Base-by-base conservation (phyloP, 331 rosid genomes). In the Ulmus americana region DNA sequence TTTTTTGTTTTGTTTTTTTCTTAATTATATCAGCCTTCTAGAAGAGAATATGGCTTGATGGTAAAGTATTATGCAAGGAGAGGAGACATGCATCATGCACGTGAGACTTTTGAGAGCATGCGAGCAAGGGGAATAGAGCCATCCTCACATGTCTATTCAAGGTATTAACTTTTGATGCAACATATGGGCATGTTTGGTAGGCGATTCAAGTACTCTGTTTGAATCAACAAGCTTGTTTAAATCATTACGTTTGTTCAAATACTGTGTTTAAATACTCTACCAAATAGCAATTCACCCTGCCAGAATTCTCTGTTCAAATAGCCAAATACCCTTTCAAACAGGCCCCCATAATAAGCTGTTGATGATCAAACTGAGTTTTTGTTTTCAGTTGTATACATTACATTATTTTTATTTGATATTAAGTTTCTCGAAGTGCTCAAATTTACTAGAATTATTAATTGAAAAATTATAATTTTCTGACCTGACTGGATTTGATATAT, bases 41-140 rank as follows among this genome's bases (percentile, higher is more conserved):
- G 96, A 76, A 90, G 84, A 71, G 96, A 92, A 68, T 92, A 92
- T 68, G 91, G 98, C n/a, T 75, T 92, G 83, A 83, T 92, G 96
- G 82, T 92, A 71, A 92, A 82, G 77, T 86, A 83, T 77, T 89
- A 92, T 74, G 96, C 95, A 18, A 83, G 98, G 61, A 82, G 96
- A 72, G 98, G 98, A 67, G 96, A 92, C 74, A 85, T 86, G 95
- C 87, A 92, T 72, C 91, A 73, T 65, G 98, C 98, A 46, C 96
- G 98, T 16, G 89, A 85, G 78, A 82, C 86, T 20, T 92, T 92
- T 80, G 98, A 89, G 82, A 81, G 90, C 75, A 92, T 92, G 98
- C 86, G 96, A 12, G 98, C 91, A 2, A 86, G 96, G 76, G 95
- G 96, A 74, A 92, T 89, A 46, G 98, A 92, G 77, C 96, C 98